Evolutionary conservation across 2,329 filamentous ascomycete genomes (phyloP), one percentile per base, ranked within the genome.

Genomic region (Purpureocillium lavendulum): DNA sequence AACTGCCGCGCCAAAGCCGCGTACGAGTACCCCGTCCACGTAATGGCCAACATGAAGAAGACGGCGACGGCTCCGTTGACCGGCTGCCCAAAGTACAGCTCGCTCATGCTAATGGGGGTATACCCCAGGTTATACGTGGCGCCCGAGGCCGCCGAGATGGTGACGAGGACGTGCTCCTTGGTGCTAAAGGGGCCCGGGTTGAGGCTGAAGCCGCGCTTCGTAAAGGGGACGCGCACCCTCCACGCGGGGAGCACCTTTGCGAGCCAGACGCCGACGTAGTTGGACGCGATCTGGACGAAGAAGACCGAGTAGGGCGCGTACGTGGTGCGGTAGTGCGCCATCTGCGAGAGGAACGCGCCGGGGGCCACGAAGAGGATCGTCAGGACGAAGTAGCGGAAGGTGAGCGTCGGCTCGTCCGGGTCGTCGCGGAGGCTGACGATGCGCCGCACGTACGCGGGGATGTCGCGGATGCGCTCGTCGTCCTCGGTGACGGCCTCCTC

Each of bases 251-350:
- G 55, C 1, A 68, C 52, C 37, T 65, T 65, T 1, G 73, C 73
- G 3, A 77, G 61, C 56, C 72, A 73, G 26, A 66, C 59, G 2
- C 73, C 73, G 10, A 67, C 62, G 40, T 76, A 76, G 48, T 75
- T 73, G 35, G 66, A 72, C 0, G 71, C 72, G 36, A 77, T 73
- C 47, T 76, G 72, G 26, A 80, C 75, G 44, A 80, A 80, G 52
- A 79, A 78, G 35, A 80, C 67, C 0, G 74, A 76, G 50, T 78
- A 80, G 0, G 70, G 69, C 1, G 73, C 71, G 33, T 66, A 67
- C 0, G 75, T 79, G 2, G 75, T 79, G 33, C 75, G 66, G 49
- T 68, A 80, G 36, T 67, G 63, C 44, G 67, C 69, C 65, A 77
- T 70, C 49, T 73, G 69, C 5, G 70, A 73, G 3, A 80, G 52